A percentile compares a stretch with the other conserved stretches of the same genome.
Evolutionary conservation across 306 rosid species (phyloP).

Genomic region (Inga oerstediana): DNA sequence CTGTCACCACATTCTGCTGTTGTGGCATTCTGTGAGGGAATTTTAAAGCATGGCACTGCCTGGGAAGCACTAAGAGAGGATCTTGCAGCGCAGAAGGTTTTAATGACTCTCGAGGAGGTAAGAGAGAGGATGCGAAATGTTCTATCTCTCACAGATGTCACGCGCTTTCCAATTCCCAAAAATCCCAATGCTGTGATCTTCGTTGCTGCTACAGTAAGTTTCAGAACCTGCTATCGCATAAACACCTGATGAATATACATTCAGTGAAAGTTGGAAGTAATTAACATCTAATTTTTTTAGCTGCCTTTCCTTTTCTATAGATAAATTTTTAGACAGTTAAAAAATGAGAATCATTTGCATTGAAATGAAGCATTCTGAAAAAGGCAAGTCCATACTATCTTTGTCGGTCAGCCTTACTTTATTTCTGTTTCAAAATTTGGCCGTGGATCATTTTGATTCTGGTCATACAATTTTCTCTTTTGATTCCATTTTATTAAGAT

Average conservation of each 20-base stretch:
- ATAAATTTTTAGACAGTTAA: not conserved
- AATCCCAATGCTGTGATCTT: conserved; percentile 82
- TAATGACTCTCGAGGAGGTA: conserved; percentile 93
- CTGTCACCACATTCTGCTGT: conserved; percentile 96
- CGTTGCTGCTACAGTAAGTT: conserved; percentile 95
- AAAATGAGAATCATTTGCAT: not conserved
- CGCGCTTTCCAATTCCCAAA: conserved; percentile 95
- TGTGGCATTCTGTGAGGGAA: conserved; percentile 99
- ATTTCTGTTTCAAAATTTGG: conserved; percentile 7
- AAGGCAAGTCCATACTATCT: not conserved
- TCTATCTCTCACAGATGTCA: conserved; percentile 94
- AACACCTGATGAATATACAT: conserved; percentile 24
- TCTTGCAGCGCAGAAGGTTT: conserved; percentile 66
- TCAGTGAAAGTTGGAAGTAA: conserved; percentile 3
- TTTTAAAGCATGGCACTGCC: conserved; percentile 91
- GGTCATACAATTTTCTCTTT: not conserved
- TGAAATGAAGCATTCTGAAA: conserved; percentile 13
- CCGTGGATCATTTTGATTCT: not conserved
- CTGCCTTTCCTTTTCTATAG: conserved; percentile 18
- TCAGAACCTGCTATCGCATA: conserved; percentile 25
- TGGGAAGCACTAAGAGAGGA: conserved; percentile 94
- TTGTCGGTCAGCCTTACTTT: conserved; percentile 6
- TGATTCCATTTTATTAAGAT: not conserved
- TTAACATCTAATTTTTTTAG: not conserved
- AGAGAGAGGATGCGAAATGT: conserved; percentile 90